Percentiles rank a stretch among this genome's conserved stretches.
phyloP scores from a whole-genome alignment of 495 filamentous ascomycete species.

The Astrothelium macrocarpum region DNA sequence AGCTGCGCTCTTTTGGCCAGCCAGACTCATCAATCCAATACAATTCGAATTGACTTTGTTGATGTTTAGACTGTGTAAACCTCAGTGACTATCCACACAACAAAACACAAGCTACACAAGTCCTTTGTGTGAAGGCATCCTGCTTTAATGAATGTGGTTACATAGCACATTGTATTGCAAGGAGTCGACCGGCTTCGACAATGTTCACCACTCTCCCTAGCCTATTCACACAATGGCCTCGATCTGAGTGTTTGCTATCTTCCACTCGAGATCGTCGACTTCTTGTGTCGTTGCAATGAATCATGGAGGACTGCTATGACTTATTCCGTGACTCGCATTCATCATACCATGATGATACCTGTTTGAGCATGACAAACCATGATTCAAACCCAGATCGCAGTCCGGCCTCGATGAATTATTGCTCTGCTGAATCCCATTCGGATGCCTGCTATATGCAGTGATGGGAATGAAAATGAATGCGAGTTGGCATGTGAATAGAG shows the following conservation, averaged over 20 bases:
- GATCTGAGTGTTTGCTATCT: neutral
- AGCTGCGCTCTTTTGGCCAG: no score
- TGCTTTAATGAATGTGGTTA: neutral
- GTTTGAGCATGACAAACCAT: slow-evolving; percentile 2
- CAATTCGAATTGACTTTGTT: neutral
- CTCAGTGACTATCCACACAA: neutral
- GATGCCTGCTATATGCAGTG: neutral
- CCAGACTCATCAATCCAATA: neutral
- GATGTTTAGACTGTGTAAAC: neutral
- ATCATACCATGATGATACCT: neutral
- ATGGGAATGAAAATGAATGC: slow-evolving; percentile 9
- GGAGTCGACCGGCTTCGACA: neutral
- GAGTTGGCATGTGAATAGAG: slow-evolving; percentile 6
- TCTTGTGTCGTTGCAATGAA: slow-evolving; percentile 4
- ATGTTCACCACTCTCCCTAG: neutral
- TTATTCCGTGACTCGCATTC: neutral
- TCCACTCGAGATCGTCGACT: neutral
- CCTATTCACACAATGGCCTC: slow-evolving; percentile 3
- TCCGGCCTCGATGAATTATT: neutral
- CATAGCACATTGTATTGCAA: neutral
- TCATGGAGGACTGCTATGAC: neutral
- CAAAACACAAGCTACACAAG: neutral
- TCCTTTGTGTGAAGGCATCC: neutral
- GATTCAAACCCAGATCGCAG: neutral
- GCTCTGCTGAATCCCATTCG: neutral